Evolutionary conservation across 805 yeast genomes (phyloP).

Genomic region (Jamesozyma lodderae): DNA sequence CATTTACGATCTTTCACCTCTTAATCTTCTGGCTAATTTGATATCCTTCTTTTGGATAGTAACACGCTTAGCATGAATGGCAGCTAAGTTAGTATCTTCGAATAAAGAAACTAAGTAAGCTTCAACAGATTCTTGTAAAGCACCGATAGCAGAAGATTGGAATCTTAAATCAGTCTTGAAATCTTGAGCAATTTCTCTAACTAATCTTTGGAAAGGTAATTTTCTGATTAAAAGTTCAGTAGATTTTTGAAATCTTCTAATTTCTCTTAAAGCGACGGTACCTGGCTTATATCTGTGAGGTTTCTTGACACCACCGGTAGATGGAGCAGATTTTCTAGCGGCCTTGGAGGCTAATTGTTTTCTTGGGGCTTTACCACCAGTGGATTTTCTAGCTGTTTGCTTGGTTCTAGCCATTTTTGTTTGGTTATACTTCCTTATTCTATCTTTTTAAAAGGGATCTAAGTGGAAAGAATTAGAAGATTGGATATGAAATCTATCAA

Average conservation of each 20-base stretch:
- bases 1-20: constrained; percentile 82
- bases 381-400: constrained; percentile 89
- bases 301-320: constrained; percentile 86
- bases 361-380: constrained; percentile 96
- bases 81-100: constrained; percentile 97
- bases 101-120: constrained; percentile 92
- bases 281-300: constrained; percentile 97
- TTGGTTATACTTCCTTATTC: background rate
- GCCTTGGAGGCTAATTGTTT: constrained; percentile 87
- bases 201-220: constrained; percentile 94
- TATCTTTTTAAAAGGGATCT: background rate
- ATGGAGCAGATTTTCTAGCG: constrained; percentile 88
- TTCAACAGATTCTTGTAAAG: constrained; percentile 96
- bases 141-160: constrained; percentile 95
- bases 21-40: constrained; percentile 93
- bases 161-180: constrained; percentile 87
- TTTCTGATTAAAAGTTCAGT: constrained; percentile 91
- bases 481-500: no score
- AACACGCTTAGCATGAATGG: constrained; percentile 97
- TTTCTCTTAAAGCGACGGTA: constrained; percentile 92
- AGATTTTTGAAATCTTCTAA: constrained; percentile 93
- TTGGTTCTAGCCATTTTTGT: constrained; percentile 77
- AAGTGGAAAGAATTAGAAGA: background rate
- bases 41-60: constrained; percentile 98
- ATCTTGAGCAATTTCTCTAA: constrained; percentile 91